phyloP scores from a whole-genome alignment of 805 yeast species.

The Cyberlindnera petersonii region DNA sequence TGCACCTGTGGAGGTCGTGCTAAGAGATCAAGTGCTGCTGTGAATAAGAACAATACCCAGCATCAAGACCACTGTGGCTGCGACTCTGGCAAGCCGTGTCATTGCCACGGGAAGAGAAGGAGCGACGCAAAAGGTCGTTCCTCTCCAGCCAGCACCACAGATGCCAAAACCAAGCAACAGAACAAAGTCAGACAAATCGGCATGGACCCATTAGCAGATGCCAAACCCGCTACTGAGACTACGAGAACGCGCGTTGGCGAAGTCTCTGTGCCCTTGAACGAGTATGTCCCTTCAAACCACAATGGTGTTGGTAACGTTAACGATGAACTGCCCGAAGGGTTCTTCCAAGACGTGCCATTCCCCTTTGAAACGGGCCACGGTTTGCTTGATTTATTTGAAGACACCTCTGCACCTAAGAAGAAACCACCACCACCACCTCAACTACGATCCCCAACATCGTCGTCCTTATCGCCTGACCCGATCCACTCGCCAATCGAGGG shows the following conservation, averaged over 20 bases:
- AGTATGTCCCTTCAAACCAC: conserved; percentile 32
- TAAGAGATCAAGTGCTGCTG: conserved; percentile 20
- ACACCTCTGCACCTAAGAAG: background rate
- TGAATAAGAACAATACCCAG: background rate
- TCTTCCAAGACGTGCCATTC: conserved; percentile 32
- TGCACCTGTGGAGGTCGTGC: conserved; percentile 63
- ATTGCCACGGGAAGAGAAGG: conserved; percentile 26
- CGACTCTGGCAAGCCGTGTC: conserved; percentile 26
- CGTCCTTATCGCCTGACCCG: conserved; percentile 1
- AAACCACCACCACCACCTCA: background rate
- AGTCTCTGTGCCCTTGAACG: conserved; percentile 35
- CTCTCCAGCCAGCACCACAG: too few species aligned
- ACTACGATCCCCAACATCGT: background rate
- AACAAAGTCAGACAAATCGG: conserved; percentile 24
- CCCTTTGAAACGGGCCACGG: conserved; percentile 37
- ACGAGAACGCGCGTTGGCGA: conserved; percentile 35
- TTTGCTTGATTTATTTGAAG: conserved; percentile 35
- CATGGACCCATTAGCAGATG: conserved; percentile 27
- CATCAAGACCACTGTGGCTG: conserved; percentile 23
- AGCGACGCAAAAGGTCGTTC: conserved; percentile 1
- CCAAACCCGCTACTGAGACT: conserved; percentile 24
- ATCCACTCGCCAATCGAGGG: conserved; percentile 8
- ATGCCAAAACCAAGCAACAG: conserved; percentile 1
- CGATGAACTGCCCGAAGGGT: conserved; percentile 21
- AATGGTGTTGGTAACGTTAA: conserved; percentile 31